phyloP scores from a whole-genome alignment of 1,284 basidiomycete genomes.

The Tilletia caries region DNA sequence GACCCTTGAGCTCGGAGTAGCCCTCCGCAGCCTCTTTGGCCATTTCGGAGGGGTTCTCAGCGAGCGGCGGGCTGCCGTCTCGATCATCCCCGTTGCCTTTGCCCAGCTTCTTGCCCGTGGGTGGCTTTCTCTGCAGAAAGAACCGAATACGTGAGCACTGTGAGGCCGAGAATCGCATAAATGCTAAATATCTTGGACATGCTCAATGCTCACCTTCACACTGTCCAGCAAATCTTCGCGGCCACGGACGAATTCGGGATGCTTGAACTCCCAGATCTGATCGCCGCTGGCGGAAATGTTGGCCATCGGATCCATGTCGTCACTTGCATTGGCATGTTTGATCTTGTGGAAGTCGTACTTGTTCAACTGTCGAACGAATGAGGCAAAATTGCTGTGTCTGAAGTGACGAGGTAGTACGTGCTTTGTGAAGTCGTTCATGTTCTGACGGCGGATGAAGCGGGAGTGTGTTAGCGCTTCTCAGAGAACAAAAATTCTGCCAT shows the following conservation, averaged over 20 bases:
- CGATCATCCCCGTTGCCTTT: conserved; percentile 19
- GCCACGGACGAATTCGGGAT: conserved; percentile 71
- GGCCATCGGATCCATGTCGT: conserved; percentile 46
- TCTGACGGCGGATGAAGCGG: conserved; percentile 61
- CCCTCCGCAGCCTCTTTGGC: conserved; percentile 31
- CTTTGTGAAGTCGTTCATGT: conserved; percentile 97
- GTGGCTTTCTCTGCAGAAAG: conserved; percentile 71
- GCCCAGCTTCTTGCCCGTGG: conserved; percentile 61
- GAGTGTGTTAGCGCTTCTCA: not conserved
- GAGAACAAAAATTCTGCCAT: not conserved
- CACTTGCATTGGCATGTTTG: conserved; percentile 69
- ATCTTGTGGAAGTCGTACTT: conserved; percentile 99
- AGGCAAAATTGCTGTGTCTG: conserved; percentile 93
- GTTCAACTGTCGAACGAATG: conserved; percentile 70
- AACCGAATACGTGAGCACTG: conserved; percentile 15
- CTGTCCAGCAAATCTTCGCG: conserved; percentile 84
- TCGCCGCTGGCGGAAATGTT: not conserved
- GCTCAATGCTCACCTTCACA: conserved; percentile 59
- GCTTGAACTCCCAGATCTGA: conserved; percentile 80
- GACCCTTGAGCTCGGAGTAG: conserved; percentile 38
- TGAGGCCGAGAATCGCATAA: too few species aligned
- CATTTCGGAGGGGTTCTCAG: conserved; percentile 29
- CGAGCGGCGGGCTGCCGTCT: conserved; percentile 36
- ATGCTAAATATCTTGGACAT: too few species aligned
- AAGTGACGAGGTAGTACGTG: conserved; percentile 89